phyloP scores from a whole-genome alignment of 1,139 yeast genomes.

The Geotrichum carabidarum region DNA sequence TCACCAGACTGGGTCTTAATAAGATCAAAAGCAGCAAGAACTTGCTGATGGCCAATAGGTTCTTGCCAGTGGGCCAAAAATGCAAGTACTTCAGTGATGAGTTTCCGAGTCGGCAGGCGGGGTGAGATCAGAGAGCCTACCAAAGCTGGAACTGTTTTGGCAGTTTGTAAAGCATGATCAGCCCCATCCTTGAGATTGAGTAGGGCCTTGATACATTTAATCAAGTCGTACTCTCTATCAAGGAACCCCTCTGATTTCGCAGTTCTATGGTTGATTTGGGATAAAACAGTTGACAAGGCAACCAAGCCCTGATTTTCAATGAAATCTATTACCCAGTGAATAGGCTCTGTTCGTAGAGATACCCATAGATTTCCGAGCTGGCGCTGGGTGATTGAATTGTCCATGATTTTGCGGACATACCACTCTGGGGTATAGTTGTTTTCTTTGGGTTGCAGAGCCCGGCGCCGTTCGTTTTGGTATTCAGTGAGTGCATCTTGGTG shows the following conservation, averaged over 20 bases:
- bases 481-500: conserved; percentile 83
- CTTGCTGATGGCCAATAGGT: conserved; percentile 58
- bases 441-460: conserved; percentile 28
- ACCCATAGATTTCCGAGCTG: conserved; percentile 86
- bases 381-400: conserved; percentile 60
- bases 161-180: conserved; percentile 47
- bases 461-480: conserved; percentile 52
- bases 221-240: conserved; percentile 55
- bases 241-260: conserved; percentile 40
- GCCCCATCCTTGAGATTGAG: conserved; percentile 55
- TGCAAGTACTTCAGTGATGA: conserved; percentile 72
- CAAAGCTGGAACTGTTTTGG: conserved; percentile 54
- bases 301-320: conserved; percentile 84
- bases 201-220: conserved; percentile 59
- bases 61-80: conserved; percentile 49
- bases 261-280: conserved; percentile 40
- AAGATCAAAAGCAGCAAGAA: conserved; percentile 57
- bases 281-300: conserved; percentile 60
- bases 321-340: conserved; percentile 82
- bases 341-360: conserved; percentile 83
- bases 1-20: conserved; percentile 59
- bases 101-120: conserved; percentile 65
- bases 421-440: conserved; percentile 61
- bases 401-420: conserved; percentile 70
- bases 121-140: conserved; percentile 57